Base-by-base conservation (phyloP, 2,329 filamentous ascomycete genomes). In the Aureobasidium sp. region DNA sequence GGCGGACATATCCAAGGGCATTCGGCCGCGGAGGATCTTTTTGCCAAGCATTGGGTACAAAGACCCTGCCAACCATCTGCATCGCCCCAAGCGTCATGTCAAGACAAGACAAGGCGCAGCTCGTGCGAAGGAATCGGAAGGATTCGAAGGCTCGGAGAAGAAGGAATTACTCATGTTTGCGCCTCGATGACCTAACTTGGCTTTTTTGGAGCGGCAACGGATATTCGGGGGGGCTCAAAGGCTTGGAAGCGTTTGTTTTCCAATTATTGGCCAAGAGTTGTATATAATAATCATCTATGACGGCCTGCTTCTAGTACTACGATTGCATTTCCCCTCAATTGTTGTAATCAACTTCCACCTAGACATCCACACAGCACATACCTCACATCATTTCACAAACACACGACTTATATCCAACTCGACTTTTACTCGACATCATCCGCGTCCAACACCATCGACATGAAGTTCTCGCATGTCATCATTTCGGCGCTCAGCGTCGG, bases 51-150 rank as follows among this genome's bases (percentile, higher is more conserved):
- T 48, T 16, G 5, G 44, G n/a, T 34, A 12, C 14, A n/a, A 30
- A 5, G 29, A 47, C 42, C 29, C 42, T 35, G 42, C 29, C 29
- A 17, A 47, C 21, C 29, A 11, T 21, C 35, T 39, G 34, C 45
- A 39, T 38, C 17, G 45, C 45, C 34, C 24, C 32, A 25, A 14
- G 17, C 14, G 30, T 38, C 24, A 49, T 38, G 45, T 39, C 45
- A 49, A 49, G 45, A 49, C 45, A 14, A 49, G 25, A 49, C 45
- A 49, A 49, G 45, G 45, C 45, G 45, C 45, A 49, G 45, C 34
- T 19, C 24, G 19, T 37, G 45, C 12, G 21, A 48, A 49, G 34
- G 45, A 38, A 29, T 39, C 11, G 11, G 34, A 16, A 49, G 32
- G 45, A 49, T 49, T n/a, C 45, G 24, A 49, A 38, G 34, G 45